Base-by-base conservation (phyloP, 352 stramenopile genomes). In the Thalassiosira gravida region DNA sequence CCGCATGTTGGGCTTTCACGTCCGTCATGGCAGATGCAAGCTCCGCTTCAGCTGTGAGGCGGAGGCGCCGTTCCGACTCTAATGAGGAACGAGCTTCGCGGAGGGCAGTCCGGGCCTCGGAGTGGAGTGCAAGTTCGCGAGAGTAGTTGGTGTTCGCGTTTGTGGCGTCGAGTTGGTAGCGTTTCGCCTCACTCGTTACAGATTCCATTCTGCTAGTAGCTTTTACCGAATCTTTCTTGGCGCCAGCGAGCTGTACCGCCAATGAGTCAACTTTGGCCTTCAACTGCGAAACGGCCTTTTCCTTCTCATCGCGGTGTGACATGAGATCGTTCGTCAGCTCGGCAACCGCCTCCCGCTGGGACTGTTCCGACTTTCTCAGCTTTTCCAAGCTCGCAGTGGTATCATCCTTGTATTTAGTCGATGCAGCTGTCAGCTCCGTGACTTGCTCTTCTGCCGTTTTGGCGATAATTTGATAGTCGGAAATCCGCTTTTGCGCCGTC, bases 271-370 rank as follows among this genome's bases (percentile, higher is more conserved):
- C 83, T 68, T 87, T 74, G 18, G 72, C 66, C 56, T 88, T 85
- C 20, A 92, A 39, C 30, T 85, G 76, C 22, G 74, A 75, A n/a
- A 90, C 75, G 20, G 63, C 76, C 47, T 90, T 90, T 16, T 90
- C 82, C 69, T 89, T 78, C 39, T 91, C 74, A 22, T 50, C 76
- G 29, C 85, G 74, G 32, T 91, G 77, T 14, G 53, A 55, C 32
- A 82, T 75, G 7, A 94, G 78, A 81, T 93, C 88, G 30, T 90
- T 90, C 0, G 86, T 91, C 9, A 94, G 79, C 27, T 91, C 83
- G 3, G 77, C 67, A 24, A 94, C 78, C 11, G 90, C 69, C 52
- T 91, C 86, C 47, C 86, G 76, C 49, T 90, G 83, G 25, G 77
- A 74, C 35, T 61, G 49, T 63, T 83, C 77, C 57, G 87, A 85